These are phyloP conservation scores for Gossypium herbaceum DNA, from an alignment of 345 rosid genomes.

Conservation along the genomic window DNA sequence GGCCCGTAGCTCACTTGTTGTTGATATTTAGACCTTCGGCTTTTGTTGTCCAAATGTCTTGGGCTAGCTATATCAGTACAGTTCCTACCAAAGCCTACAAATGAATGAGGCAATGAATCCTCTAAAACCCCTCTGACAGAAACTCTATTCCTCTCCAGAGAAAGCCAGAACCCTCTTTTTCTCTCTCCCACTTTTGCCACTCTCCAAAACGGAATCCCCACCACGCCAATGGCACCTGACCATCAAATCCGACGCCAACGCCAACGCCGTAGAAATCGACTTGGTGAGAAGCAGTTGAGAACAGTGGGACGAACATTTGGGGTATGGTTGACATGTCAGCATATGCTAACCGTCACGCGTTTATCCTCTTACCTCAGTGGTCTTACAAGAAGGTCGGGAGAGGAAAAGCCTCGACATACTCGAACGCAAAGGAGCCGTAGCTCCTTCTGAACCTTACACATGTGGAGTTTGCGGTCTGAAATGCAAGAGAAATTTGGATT, in stretches of 20 bases:
- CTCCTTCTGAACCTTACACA: slow-evolving; percentile 40
- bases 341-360: slow-evolving; percentile 89
- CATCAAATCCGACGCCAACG: slow-evolving; percentile 17
- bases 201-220: slow-evolving; percentile 9
- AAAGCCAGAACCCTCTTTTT: slow-evolving; percentile 28
- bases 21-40: neutral
- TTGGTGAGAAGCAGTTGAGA: slow-evolving; percentile 69
- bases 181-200: slow-evolving; percentile 14
- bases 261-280: slow-evolving; percentile 59
- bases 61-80: neutral
- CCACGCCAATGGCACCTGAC: slow-evolving; percentile 9
- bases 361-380: slow-evolving; percentile 75
- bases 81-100: neutral
- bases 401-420: slow-evolving; percentile 57
- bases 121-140: slow-evolving; percentile 18
- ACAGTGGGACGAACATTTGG: slow-evolving; percentile 62
- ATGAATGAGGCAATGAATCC: neutral
- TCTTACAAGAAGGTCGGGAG: slow-evolving; percentile 57
- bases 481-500: slow-evolving; percentile 71
- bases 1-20: neutral
- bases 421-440: slow-evolving; percentile 52
- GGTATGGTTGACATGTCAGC: slow-evolving; percentile 72
- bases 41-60: neutral
- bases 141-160: slow-evolving; percentile 23
- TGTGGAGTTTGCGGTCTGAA: slow-evolving; percentile 84